These are phyloP conservation scores for Ceratocystis smalleyi DNA, from an alignment of 2,329 filamentous ascomycete genomes.

Conservation along the genomic window DNA sequence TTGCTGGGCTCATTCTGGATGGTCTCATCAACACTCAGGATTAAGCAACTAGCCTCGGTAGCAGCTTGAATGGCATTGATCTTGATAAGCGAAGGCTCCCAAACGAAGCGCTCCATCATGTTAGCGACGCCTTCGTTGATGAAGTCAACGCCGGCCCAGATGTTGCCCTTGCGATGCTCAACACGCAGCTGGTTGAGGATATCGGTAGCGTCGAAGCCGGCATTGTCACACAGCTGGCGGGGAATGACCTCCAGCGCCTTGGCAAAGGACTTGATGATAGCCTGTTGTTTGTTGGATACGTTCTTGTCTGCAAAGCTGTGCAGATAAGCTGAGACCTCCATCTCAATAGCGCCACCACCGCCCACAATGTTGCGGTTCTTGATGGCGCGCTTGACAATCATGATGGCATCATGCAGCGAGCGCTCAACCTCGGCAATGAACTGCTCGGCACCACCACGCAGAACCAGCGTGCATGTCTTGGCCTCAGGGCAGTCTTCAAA, in stretches of 20 bases:
- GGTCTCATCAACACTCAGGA: constrained; percentile 92
- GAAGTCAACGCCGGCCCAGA: constrained; percentile 95
- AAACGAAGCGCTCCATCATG: constrained; percentile 92
- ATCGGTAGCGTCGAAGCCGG: constrained; percentile 94
- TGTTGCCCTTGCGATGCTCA: constrained; percentile 83
- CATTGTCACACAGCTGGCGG: constrained; percentile 94
- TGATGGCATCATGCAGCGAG: constrained; percentile 95
- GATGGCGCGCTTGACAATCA: constrained; percentile 98
- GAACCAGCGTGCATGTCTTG: constrained; percentile 90
- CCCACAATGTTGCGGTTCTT: constrained; percentile 90
- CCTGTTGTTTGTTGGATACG: constrained; percentile 86
- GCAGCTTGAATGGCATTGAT: constrained; percentile 93
- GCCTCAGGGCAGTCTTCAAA: constrained; percentile 91
- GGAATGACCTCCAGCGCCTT: constrained; percentile 95
- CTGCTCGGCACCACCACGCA: constrained; percentile 92
- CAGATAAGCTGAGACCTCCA: constrained; percentile 90
- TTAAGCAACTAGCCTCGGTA: constrained; percentile 87
- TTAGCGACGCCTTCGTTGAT: constrained; percentile 78
- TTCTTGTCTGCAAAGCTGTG: constrained; percentile 87
- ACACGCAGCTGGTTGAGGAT: constrained; percentile 93
- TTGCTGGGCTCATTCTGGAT: constrained; percentile 95
- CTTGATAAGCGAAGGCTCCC: constrained; percentile 94
- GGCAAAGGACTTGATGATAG: constrained; percentile 93
- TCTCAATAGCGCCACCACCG: constrained; percentile 85
- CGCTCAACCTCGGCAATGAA: constrained; percentile 98